phyloP scores from a whole-genome alignment of 441 rosid species.

The Erodium texanum region DNA sequence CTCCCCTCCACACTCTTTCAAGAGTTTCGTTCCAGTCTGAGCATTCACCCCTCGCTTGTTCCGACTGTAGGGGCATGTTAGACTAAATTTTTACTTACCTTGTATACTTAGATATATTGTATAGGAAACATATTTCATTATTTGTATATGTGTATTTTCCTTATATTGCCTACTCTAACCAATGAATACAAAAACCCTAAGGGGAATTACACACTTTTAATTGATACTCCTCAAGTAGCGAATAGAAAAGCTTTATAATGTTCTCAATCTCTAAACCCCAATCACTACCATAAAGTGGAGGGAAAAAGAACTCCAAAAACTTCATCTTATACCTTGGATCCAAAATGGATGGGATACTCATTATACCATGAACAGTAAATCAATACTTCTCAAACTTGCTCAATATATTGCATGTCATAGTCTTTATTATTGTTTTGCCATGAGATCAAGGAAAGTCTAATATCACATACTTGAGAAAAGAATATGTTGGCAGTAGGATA shows the following conservation, averaged over 20 bases:
- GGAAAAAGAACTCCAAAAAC: not conserved
- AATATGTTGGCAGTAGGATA: slow-evolving; percentile 3
- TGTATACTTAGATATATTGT: no score
- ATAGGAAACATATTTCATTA: no score
- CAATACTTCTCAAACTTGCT: not conserved
- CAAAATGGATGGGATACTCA: not conserved
- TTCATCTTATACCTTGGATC: slow-evolving; percentile 14
- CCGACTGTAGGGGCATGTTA: no score
- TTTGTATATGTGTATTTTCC: no score
- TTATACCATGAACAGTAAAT: not conserved
- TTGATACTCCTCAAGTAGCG: slow-evolving; percentile 4
- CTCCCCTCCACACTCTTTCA: no score
- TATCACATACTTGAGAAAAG: slow-evolving; percentile 13
- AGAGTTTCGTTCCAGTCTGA: no score
- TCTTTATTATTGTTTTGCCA: not conserved
- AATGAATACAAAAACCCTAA: no score
- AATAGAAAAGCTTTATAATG: not conserved
- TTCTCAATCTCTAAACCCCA: not conserved
- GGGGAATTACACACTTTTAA: no score
- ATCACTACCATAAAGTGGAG: not conserved
- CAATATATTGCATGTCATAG: not conserved
- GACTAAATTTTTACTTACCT: no score
- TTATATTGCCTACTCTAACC: no score
- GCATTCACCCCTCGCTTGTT: no score
- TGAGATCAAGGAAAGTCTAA: not conserved